Base-by-base conservation (phyloP, 2,329 filamentous ascomycete genomes). In the Pleoardoris graminearum region DNA sequence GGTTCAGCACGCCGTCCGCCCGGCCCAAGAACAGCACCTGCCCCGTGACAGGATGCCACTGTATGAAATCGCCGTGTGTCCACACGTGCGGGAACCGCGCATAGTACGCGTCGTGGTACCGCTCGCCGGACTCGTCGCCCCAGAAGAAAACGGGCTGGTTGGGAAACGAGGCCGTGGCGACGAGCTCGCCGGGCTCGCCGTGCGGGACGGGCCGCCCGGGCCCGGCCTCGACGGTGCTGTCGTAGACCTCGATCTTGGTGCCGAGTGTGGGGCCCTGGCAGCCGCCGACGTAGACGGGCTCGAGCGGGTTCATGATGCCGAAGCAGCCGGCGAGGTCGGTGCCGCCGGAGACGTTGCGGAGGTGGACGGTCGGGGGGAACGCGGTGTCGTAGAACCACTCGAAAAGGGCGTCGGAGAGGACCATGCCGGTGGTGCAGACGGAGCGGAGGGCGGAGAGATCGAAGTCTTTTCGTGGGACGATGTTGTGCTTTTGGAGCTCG, bases 11-110 rank as follows among this genome's bases (percentile, higher is more conserved):
- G 11, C 89, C 90, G 65, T 94, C 90, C 4, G 80, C 87, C 1
- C 89, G 80, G 1, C 88, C 88, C 0, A 90, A 79, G 60, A 92
- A 86, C 11, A 82, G 69, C 5, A 91, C 69, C 39, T 84, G 81
- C 6, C 84, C 82, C 1, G 89, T 92, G 3, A 74, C 59, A 0
- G 89, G 88, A 64, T 93, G 85, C 12, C 89, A 76, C 30, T 82
- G 80, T 63, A 90, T 85, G 68, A 92, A 93, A 66, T 94, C 90
- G 19, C 90, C 90, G 58, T 94, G 90, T 0, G 88, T 88, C 90
- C 90, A 94, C 1, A 89, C 88, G 50, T 84, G 67, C 11, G 77
- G 76, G 49, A 77, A 80, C 6, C 77, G 73, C 27, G 63, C 72
- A 54, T 77, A 80, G 46, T 80, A 80, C 0, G 76, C 75, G 23